Evolutionary conservation across 768 basidiomycete genomes (phyloP), one percentile per base, ranked within the genome.

Genomic region (Terana coerulea): DNA sequence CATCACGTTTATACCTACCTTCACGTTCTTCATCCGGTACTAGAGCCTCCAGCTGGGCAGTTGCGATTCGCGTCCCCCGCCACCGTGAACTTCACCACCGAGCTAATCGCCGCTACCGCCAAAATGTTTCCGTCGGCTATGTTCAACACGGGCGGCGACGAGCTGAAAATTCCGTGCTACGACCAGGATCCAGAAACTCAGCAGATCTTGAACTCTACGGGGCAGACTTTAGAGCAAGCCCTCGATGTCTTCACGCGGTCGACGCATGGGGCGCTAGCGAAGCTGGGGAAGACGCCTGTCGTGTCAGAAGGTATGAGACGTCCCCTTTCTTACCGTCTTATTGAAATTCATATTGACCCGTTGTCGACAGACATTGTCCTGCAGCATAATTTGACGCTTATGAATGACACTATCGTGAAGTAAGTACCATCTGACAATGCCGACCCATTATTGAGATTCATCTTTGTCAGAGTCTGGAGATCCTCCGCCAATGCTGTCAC

Each of bases 401-500:
- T 43, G 2, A 63, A 66, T 36, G 66, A 72, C 8, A 70, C 83
- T 0, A 62, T 84, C 30, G 78, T 83, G 34, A 73, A 83, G 81
- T 83, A 50, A 5, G 75, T 83, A 39, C 30, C 9, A 11, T 12
- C 11, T 11, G n/a, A 3, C 4, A 21, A 7, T 9, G 10, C 21
- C n/a, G 21, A 15, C 9, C 7, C 25, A 4, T 21, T 12, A 2
- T 3, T 3, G 30, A 14, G 19, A 11, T 15, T 8, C 15, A 4
- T 12, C n/a, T 5, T 26, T 33, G 8, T n/a, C 47, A 83, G 83
- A 68, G 81, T 90, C 31, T 91, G 89, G 87, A 83, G 83, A 37
- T 81, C 84, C 0, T 84, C 84, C 0, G 67, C 66, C 14, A 69
- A 88, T 59, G 86, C 77, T 3, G 74, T 71, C 2, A 69, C 75